phyloP scores from a whole-genome alignment of 495 filamentous ascomycete genomes.

The Xylaria flabelliformis region DNA sequence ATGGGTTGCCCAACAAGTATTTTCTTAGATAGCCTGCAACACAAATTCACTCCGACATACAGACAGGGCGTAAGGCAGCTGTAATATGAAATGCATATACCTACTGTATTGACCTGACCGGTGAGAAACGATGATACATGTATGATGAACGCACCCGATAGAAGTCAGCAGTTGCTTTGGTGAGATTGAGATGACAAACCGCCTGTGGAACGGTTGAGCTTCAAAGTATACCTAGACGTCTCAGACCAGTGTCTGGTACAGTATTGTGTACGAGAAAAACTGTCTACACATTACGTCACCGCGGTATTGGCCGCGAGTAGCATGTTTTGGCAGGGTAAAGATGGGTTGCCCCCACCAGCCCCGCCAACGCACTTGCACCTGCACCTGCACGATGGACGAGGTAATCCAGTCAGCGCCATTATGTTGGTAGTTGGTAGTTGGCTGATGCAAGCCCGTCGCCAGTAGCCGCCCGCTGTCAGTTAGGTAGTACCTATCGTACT shows the following conservation, averaged over 20 bases:
- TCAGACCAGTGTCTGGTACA: background rate
- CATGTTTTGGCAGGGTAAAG: background rate
- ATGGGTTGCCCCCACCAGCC: background rate
- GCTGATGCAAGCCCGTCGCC: background rate
- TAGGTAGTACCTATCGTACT: background rate
- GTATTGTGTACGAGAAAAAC: background rate
- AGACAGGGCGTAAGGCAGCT: background rate
- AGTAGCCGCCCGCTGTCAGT: background rate
- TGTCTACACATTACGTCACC: slow-evolving; percentile 16
- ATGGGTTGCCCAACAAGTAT: background rate
- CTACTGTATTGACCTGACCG: background rate
- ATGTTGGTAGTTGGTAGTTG: background rate
- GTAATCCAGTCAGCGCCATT: background rate
- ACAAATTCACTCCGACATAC: background rate
- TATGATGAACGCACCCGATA: too few relatives aligned
- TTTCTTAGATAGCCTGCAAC: background rate
- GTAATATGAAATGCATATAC: background rate
- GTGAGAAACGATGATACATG: background rate
- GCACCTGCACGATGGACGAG: background rate
- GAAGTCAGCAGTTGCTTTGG: too few relatives aligned
- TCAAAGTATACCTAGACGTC: background rate
- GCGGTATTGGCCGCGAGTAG: background rate
- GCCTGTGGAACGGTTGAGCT: background rate
- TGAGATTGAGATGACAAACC: too few relatives aligned
- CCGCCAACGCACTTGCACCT: background rate